Conservation (phyloP, 225 moss, liverwort and hornwort species). For the Marchantia paleacea region DNA sequence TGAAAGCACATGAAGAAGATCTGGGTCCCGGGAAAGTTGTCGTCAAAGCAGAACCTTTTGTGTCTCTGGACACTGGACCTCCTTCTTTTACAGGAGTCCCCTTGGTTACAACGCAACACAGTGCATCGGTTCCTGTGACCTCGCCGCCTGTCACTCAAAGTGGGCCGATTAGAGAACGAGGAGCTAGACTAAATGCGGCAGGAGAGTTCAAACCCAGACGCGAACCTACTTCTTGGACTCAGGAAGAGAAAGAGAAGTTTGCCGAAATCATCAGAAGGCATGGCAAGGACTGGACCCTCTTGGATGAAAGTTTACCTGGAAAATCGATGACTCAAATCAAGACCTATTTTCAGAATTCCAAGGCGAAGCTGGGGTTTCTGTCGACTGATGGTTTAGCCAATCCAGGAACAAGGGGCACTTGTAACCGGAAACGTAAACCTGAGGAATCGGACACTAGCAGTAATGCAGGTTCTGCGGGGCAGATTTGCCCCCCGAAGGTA, state of each 20-base stretch:
- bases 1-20: constrained; percentile 39
- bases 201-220: constrained; percentile 85
- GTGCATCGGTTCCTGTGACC: constrained; percentile 43
- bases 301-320: constrained; percentile 83
- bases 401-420: constrained; percentile 59
- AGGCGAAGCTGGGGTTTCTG: constrained; percentile 87
- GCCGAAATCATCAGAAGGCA: constrained; percentile 86
- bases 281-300: constrained; percentile 81
- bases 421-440: constrained; percentile 85
- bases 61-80: constrained; percentile 54
- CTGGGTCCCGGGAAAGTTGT: constrained; percentile 26
- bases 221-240: constrained; percentile 99
- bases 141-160: constrained; percentile 25
- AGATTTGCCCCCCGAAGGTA: constrained; percentile 50
- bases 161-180: constrained; percentile 58
- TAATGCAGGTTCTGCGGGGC: constrained; percentile 71
- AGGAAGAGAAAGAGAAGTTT: constrained; percentile 98
- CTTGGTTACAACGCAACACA: constrained; percentile 38
- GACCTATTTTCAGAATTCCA: constrained; percentile 97
- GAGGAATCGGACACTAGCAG: constrained; percentile 96
- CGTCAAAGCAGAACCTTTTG: constrained; percentile 78
- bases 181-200: constrained; percentile 53
- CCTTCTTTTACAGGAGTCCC: constrained; percentile 42
- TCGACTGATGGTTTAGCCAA: constrained; percentile 52
- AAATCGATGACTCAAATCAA: constrained; percentile 98